phyloP scores from a whole-genome alignment of 345 rosid species.

The Clausena lansium region DNA sequence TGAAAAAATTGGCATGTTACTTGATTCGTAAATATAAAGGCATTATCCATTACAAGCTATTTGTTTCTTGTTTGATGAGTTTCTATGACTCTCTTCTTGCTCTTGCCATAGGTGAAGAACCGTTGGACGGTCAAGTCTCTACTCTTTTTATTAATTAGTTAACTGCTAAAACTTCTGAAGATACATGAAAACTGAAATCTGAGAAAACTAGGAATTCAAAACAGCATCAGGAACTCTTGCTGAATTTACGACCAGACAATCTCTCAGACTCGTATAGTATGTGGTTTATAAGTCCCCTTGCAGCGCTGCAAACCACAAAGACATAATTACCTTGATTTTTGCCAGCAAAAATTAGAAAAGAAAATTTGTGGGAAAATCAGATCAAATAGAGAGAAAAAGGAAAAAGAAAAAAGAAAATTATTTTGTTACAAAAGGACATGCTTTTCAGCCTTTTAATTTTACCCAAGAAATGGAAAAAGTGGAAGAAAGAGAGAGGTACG shows the following conservation, averaged over 20 bases:
- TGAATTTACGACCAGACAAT: constrained; percentile 72
- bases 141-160: not conserved
- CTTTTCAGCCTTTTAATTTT: not conserved
- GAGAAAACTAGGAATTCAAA: not conserved
- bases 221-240: constrained; percentile 36
- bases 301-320: constrained; percentile 64
- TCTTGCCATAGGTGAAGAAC: too few species aligned
- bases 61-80: not conserved
- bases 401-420: not conserved
- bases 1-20: not conserved
- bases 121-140: not conserved
- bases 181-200: not conserved
- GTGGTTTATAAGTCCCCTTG: constrained; percentile 94
- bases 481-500: not conserved
- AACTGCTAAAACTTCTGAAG: not conserved
- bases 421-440: not conserved
- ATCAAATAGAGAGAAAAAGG: not conserved
- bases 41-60: not conserved
- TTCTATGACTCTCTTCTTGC: not conserved
- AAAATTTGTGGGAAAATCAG: not conserved
- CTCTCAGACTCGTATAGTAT: constrained; percentile 78
- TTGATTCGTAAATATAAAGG: not conserved
- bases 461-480: not conserved
- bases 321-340: not conserved
- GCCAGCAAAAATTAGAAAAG: not conserved